Conservation (phyloP, 129 eudicot genomes). For the Centrapalus pauciflorus region DNA sequence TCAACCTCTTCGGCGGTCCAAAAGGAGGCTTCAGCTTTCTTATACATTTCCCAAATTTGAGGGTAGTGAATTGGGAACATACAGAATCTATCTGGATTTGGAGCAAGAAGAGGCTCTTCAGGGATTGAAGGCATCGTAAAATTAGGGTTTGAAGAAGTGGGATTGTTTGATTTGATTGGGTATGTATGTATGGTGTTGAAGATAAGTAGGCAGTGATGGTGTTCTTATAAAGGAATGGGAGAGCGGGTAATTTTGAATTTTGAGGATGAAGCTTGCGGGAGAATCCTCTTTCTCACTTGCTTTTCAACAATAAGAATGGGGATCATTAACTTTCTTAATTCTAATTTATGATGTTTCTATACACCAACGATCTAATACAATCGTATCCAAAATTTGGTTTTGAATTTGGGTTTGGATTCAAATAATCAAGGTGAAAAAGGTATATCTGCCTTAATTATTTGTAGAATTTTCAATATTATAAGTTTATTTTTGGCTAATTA, state of each 20-base stretch:
- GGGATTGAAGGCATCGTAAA: constrained; percentile 55
- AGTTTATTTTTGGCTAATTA: too few relatives aligned
- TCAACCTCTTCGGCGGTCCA: constrained; percentile 97
- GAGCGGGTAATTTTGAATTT: constrained; percentile 47
- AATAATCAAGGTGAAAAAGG: too few relatives aligned
- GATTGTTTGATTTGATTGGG: too few relatives aligned
- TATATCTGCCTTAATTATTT: too few relatives aligned
- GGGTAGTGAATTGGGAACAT: constrained; percentile 94
- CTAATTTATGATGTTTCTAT: too few relatives aligned
- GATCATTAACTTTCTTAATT: too few relatives aligned
- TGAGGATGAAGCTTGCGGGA: constrained; percentile 42
- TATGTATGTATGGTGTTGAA: neutral
- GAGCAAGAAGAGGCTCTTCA: constrained; percentile 72
- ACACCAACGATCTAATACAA: too few relatives aligned
- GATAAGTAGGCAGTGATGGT: constrained; percentile 6
- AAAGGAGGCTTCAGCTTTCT: constrained; percentile 84
- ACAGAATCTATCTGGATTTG: constrained; percentile 82
- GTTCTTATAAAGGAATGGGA: constrained; percentile 11
- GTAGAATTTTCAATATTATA: too few relatives aligned
- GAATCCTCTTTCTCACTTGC: constrained; percentile 20
- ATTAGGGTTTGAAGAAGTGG: constrained; percentile 28
- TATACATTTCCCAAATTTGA: constrained; percentile 92
- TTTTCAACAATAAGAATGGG: too few relatives aligned
- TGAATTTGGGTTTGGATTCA: too few relatives aligned
- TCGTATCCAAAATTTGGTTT: too few relatives aligned